phyloP scores from a whole-genome alignment of 78 protist species.

The Thecamonas trahens region DNA sequence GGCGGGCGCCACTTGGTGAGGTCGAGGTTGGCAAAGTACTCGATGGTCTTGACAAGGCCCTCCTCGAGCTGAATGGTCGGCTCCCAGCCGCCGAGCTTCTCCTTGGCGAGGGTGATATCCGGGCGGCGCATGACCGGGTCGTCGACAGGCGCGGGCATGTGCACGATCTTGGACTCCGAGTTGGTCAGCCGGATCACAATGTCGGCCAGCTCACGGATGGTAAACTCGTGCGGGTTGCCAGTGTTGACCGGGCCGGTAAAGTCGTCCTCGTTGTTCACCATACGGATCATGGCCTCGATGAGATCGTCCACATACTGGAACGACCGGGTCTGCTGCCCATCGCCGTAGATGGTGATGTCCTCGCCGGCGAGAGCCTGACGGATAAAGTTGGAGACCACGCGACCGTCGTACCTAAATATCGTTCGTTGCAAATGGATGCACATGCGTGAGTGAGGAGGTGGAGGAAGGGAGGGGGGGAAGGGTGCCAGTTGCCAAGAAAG shows the following conservation, averaged over 20 bases:
- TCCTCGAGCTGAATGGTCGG: conserved; percentile 30
- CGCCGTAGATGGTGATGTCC: conserved; percentile 70
- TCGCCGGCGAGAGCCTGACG: conserved; percentile 54
- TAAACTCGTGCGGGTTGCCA: conserved; percentile 76
- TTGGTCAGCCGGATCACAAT: neutral
- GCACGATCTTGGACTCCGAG: conserved; percentile 11
- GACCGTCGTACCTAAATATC: no score
- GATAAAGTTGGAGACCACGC: conserved; percentile 77
- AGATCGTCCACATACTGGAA: conserved; percentile 65
- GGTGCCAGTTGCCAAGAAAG: no score
- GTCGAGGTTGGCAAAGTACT: conserved; percentile 23
- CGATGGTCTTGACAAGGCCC: conserved; percentile 23
- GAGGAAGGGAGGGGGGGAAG: no score
- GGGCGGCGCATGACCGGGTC: conserved; percentile 60
- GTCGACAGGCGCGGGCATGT: conserved; percentile 22
- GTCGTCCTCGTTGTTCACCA: neutral
- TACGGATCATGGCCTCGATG: conserved; percentile 30
- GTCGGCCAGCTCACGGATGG: conserved; percentile 52
- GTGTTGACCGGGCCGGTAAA: conserved; percentile 44
- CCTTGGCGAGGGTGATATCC: conserved; percentile 27
- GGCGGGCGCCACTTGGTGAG: no score
- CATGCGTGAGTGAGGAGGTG: no score
- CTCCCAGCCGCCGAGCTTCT: conserved; percentile 6
- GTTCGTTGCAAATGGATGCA: no score
- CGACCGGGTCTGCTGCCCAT: conserved; percentile 69